Base-by-base conservation (phyloP, 768 basidiomycete genomes). In the Podaxis mareebaensis region DNA sequence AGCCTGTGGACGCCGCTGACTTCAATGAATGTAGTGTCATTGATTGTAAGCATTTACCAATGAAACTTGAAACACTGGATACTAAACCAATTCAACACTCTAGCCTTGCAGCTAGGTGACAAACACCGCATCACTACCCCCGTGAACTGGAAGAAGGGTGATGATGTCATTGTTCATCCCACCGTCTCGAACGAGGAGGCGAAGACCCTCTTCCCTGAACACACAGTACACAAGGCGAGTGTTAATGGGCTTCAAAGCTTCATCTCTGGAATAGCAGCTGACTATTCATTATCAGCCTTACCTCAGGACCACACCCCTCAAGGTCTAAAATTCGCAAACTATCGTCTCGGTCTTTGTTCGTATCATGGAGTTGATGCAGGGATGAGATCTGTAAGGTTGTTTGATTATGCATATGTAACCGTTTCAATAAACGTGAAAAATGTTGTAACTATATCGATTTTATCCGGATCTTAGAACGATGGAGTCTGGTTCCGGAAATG, bases 61-160 rank as follows among this genome's bases (percentile, higher is more conserved):
- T 61, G 56, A 49, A 33, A 42, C 24, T 17, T 38, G 66, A 48
- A 4, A 64, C 58, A 24, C 53, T 63, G 46, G 48, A 30, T 36
- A 54, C 60, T 54, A 52, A 60, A 48, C 28, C 53, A 26, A 67
- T 64, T 24, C 49, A 75, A 51, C 59, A 54, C 36, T 30, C 51
- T 67, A 80, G 91, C 95, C 54, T 87, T 99, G 62, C 97, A 99
- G 75, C 81, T 96, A 61, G 93, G 95, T 51, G 91, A 93, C 79
- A 92, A 89, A 76, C 81, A 92, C 76, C 84, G 83, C 67, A 82
- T 95, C 65, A 92, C 92, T 24, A 96, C 95, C 5, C 94, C 94
- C 22, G 96, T 92, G 60, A 95, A 97, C 85, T 98, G 96, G 96
- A 86, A 89, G 67, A 89, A 89, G 74, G 95, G 95, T 48, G 90